Conservation (phyloP, 805 yeast genomes). For the fission yeast (Schizosaccharomyces pombe) region DNA sequence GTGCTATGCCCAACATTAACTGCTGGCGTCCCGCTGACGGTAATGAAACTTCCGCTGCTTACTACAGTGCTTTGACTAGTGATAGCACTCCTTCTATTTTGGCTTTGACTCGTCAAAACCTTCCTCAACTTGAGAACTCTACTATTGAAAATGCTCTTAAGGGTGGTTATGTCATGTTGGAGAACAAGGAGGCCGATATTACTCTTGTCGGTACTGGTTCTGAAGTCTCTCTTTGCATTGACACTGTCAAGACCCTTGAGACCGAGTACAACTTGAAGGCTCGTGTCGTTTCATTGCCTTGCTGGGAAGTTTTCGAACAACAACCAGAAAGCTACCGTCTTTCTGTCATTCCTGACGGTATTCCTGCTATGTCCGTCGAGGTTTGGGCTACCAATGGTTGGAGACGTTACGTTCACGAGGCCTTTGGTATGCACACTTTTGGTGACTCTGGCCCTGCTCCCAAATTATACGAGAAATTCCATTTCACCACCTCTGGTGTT, state of each 20-base stretch:
- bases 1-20: slow-evolving; percentile 27
- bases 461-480: slow-evolving; percentile 64
- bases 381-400: slow-evolving; percentile 80
- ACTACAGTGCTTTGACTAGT: slow-evolving; percentile 35
- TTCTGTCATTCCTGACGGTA: slow-evolving; percentile 80
- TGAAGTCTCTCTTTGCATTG: slow-evolving; percentile 66
- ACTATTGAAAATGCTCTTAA: slow-evolving; percentile 70
- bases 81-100: slow-evolving; percentile 41
- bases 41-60: slow-evolving; percentile 29
- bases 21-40: slow-evolving; percentile 34
- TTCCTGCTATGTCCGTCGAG: slow-evolving; percentile 83
- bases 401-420: slow-evolving; percentile 88
- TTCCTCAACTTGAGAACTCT: slow-evolving; percentile 80
- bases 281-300: slow-evolving; percentile 78
- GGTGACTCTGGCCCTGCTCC: slow-evolving; percentile 88
- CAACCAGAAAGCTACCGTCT: slow-evolving; percentile 64
- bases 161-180: slow-evolving; percentile 78
- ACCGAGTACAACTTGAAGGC: slow-evolving; percentile 44
- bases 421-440: slow-evolving; percentile 82
- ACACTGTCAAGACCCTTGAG: slow-evolving; percentile 49
- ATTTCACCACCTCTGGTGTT: slow-evolving; percentile 80
- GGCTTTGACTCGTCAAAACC: slow-evolving; percentile 59
- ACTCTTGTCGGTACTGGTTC: slow-evolving; percentile 83
- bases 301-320: slow-evolving; percentile 66
- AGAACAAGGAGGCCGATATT: slow-evolving; percentile 33